phyloP scores from a whole-genome alignment of 345 rosid genomes.

The Mercurialis annua region DNA sequence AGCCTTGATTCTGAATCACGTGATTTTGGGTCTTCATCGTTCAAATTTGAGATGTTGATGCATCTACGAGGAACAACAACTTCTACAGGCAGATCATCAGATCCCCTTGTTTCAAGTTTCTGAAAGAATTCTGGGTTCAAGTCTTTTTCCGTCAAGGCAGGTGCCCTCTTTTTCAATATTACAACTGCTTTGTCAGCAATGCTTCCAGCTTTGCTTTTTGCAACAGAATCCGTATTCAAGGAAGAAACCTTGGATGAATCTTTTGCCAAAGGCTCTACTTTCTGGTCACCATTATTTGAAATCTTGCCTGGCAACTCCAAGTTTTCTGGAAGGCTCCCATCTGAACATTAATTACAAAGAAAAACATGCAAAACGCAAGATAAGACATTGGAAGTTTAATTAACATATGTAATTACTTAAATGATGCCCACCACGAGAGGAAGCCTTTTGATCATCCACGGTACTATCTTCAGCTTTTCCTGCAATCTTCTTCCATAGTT shows the following conservation, averaged over 20 bases:
- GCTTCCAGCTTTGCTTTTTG: constrained; percentile 57
- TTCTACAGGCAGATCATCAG: constrained; percentile 85
- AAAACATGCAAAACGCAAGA: neutral
- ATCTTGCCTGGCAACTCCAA: constrained; percentile 41
- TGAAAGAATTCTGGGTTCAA: constrained; percentile 94
- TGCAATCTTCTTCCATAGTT: constrained; percentile 77
- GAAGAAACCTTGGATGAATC: constrained; percentile 50
- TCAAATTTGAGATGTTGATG: constrained; percentile 52
- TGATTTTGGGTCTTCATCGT: constrained; percentile 52
- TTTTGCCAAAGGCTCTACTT: constrained; percentile 40
- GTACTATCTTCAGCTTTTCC: constrained; percentile 70
- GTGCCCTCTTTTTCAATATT: constrained; percentile 89
- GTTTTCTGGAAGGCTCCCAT: constrained; percentile 33
- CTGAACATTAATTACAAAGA: constrained; percentile 27
- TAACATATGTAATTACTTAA: neutral
- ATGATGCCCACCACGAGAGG: constrained; percentile 53
- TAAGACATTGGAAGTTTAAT: constrained; percentile 11
- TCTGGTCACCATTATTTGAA: constrained; percentile 37
- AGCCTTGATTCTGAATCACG: constrained; percentile 45
- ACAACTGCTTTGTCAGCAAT: constrained; percentile 75
- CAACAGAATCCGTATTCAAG: constrained; percentile 45
- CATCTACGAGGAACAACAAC: constrained; percentile 82
- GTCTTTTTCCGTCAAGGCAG: constrained; percentile 73
- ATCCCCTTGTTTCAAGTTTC: constrained; percentile 73
- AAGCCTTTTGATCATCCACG: constrained; percentile 56